A percentile compares a stretch with the other conserved stretches of the same genome.
Conservation (phyloP, 257 asterid species). For the Ajuga chamaepitys region DNA sequence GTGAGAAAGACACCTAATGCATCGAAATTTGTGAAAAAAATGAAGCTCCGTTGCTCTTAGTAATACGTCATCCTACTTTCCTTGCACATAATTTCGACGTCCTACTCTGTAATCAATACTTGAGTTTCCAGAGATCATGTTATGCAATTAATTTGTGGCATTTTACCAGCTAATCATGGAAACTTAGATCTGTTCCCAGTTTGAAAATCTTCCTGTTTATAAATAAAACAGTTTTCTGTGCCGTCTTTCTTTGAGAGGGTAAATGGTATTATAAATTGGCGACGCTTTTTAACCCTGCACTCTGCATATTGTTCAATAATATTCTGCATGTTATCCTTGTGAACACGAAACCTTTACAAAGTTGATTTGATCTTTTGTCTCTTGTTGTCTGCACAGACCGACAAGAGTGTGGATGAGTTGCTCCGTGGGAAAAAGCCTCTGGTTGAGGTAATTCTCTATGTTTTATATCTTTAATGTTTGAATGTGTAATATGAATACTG, state of each 20-base stretch:
- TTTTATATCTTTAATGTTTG: not conserved
- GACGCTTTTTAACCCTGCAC: not conserved
- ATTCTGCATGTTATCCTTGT: not conserved
- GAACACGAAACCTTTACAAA: not conserved
- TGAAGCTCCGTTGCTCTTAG: not conserved
- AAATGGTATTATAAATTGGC: not conserved
- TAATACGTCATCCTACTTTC: not conserved
- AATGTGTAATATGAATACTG: not conserved
- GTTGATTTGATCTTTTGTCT: not conserved
- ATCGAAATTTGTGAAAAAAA: not conserved
- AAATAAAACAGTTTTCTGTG: not conserved
- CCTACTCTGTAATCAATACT: not conserved
- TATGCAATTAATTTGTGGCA: not conserved
- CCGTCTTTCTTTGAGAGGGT: not conserved
- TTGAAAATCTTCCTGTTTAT: not conserved
- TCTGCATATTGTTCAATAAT: not conserved
- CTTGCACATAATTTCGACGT: not conserved
- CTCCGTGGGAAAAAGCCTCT: constrained; percentile 54
- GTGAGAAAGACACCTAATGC: too few relatives aligned
- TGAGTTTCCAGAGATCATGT: not conserved
- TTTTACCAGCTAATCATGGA: not conserved
- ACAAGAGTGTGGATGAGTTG: constrained; percentile 62
- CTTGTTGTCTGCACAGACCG: constrained; percentile 38
- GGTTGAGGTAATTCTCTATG: constrained; percentile 46
- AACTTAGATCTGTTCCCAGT: not conserved